phyloP scores from a whole-genome alignment of 208 protist species.

The Kentomonas sorsogonicus region DNA sequence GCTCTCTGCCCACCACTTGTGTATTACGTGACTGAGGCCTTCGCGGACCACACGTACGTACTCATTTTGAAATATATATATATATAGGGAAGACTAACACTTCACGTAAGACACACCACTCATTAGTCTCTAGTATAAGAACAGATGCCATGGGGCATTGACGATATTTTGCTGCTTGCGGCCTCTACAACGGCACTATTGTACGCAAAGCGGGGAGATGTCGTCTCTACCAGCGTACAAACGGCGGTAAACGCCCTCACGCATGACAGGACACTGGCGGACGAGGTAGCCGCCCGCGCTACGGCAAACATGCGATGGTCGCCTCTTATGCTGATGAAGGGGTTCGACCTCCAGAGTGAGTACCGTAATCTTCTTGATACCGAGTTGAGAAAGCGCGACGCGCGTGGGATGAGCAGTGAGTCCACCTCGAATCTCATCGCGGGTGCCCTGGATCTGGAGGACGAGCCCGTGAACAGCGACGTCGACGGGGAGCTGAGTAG shows the following conservation, averaged over 20 bases:
- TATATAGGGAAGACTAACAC: no score
- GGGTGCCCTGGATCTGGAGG: no score
- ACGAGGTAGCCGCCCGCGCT: constrained; percentile 16
- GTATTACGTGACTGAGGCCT: no score
- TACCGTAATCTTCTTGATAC: constrained; percentile 16
- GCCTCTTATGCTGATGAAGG: constrained; percentile 22
- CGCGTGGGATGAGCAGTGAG: no score
- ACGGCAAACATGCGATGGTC: constrained; percentile 8
- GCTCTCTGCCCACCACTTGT: no score
- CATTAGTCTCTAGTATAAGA: not conserved
- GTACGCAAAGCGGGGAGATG: constrained; percentile 56
- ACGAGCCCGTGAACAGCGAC: no score
- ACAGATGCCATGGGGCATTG: constrained; percentile 71
- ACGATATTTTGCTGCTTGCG: constrained; percentile 69
- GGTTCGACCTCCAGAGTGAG: constrained; percentile 37
- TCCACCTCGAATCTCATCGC: no score
- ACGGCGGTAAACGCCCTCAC: constrained; percentile 23
- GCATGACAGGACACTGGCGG: constrained; percentile 26
- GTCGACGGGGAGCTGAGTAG: no score
- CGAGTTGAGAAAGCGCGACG: no score
- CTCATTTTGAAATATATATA: no score
- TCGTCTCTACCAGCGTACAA: constrained; percentile 33
- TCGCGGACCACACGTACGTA: no score
- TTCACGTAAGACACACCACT: no score
- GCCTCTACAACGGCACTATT: constrained; percentile 60